A percentile compares a stretch with the other conserved stretches of the same genome.
Evolutionary conservation across 2,329 filamentous ascomycete genomes (phyloP).

Genomic region (Xylariaceae sp.): DNA sequence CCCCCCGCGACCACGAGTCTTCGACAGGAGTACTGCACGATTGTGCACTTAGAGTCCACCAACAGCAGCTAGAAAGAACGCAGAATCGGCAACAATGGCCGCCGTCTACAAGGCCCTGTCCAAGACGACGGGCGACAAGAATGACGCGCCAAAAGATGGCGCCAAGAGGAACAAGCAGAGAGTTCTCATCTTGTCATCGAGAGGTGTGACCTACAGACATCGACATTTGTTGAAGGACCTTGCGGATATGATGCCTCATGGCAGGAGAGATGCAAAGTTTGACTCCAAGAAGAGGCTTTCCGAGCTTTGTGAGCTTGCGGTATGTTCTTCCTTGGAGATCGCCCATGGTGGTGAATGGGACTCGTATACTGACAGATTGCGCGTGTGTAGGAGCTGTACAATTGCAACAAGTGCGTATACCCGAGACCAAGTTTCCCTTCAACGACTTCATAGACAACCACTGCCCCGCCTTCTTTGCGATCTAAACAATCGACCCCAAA

Average conservation of each 20-base stretch:
- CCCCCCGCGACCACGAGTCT: neutral
- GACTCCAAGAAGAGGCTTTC: constrained; percentile 85
- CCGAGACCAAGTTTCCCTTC: neutral
- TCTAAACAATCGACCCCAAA: neutral
- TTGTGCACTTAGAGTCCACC: neutral
- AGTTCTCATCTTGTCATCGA: constrained; percentile 85
- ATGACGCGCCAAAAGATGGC: constrained; percentile 48
- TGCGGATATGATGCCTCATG: constrained; percentile 76
- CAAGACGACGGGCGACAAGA: constrained; percentile 53
- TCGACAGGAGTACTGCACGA: neutral
- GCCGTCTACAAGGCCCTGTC: constrained; percentile 74
- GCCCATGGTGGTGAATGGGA: neutral
- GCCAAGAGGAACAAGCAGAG: constrained; percentile 70
- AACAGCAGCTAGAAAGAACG: neutral
- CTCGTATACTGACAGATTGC: neutral
- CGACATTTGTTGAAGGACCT: constrained; percentile 91
- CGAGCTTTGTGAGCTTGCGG: constrained; percentile 38
- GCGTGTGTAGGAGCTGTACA: constrained; percentile 57
- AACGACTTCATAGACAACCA: no score
- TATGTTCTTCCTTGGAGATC: constrained; percentile 1
- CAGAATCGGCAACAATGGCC: constrained; percentile 52
- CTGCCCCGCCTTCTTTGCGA: constrained; percentile 61
- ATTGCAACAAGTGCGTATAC: constrained; percentile 69
- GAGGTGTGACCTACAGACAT: constrained; percentile 85
- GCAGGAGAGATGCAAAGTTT: constrained; percentile 91